Percentiles rank a stretch among this genome's conserved stretches.
phyloP scores from a whole-genome alignment of 2,329 filamentous ascomycete genomes.

The Nakataea oryzae region DNA sequence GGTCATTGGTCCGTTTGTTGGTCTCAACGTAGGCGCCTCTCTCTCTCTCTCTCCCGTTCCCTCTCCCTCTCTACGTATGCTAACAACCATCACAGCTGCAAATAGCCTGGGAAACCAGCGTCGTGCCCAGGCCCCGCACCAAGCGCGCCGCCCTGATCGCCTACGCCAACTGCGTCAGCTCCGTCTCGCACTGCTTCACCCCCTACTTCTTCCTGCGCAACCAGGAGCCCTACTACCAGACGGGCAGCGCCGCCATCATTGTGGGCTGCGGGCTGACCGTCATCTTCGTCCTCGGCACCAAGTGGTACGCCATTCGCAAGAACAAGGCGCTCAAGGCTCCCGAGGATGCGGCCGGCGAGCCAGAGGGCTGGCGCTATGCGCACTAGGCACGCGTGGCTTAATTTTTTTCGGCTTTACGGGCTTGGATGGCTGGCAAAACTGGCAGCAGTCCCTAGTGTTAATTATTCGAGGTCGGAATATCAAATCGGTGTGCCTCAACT shows the following conservation, averaged over 20 bases:
- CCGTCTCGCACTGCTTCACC: not conserved
- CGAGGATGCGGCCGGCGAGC: not conserved
- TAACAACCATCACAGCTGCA: not conserved
- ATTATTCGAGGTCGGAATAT: too few relatives aligned
- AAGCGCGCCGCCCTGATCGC: not conserved
- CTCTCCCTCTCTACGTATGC: not conserved
- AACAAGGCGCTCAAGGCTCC: not conserved
- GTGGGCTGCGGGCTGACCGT: not conserved
- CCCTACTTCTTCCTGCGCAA: not conserved
- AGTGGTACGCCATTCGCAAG: not conserved
- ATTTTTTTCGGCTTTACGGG: too few relatives aligned
- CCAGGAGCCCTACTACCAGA: not conserved
- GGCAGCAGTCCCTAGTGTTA: too few relatives aligned
- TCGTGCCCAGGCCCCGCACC: not conserved
- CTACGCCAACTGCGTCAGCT: not conserved
- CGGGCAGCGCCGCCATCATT: not conserved
- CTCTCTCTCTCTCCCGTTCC: too few relatives aligned
- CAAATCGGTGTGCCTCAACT: too few relatives aligned
- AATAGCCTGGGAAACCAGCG: not conserved
- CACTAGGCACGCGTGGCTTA: too few relatives aligned
- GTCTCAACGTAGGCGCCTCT: not conserved
- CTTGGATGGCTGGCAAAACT: too few relatives aligned
- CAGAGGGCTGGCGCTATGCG: not conserved
- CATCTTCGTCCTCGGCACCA: not conserved
- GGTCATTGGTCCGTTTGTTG: not conserved